Evolutionary conservation across 164 flowering plant genomes (phyloP).

Genomic region (Cinnamomum micranthum): DNA sequence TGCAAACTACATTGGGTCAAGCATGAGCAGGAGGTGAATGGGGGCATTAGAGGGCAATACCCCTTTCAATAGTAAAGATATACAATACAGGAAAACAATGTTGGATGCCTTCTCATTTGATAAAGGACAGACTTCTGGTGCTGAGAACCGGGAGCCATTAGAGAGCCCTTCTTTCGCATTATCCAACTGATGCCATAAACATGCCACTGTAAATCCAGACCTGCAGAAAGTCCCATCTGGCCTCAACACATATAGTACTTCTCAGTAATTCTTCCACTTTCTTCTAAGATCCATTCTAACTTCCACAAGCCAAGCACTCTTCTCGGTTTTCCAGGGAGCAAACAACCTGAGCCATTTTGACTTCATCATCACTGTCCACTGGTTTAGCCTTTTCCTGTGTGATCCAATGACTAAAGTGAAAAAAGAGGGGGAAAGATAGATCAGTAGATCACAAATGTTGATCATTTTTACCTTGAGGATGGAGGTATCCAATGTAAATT

Average conservation of each 20-base stretch:
- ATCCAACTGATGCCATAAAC: not conserved
- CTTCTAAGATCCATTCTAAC: slow-evolving; percentile 24
- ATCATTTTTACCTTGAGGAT: slow-evolving; percentile 42
- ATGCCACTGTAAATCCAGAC: not conserved
- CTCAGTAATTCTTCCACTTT: not conserved
- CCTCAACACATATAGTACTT: not conserved
- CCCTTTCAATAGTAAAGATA: not conserved
- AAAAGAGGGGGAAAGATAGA: not conserved
- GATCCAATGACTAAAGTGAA: not conserved
- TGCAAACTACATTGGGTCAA: too few species aligned
- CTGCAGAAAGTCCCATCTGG: not conserved
- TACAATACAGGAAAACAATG: not conserved
- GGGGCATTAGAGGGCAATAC: not conserved
- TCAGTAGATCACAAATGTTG: not conserved
- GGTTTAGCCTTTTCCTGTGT: slow-evolving; percentile 34
- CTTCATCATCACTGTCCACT: slow-evolving; percentile 44
- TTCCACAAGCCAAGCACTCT: slow-evolving; percentile 88
- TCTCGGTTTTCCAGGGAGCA: slow-evolving; percentile 77
- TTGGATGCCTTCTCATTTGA: not conserved
- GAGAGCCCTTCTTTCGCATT: not conserved
- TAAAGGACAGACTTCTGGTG: not conserved
- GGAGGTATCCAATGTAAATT: slow-evolving; percentile 88
- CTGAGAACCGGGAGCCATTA: not conserved
- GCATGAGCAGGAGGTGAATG: not conserved
- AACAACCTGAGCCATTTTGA: slow-evolving; percentile 79